These are phyloP conservation scores for Calonectria pseudoreteaudii DNA, from an alignment of 2,329 filamentous ascomycete genomes.

Conservation along the genomic window DNA sequence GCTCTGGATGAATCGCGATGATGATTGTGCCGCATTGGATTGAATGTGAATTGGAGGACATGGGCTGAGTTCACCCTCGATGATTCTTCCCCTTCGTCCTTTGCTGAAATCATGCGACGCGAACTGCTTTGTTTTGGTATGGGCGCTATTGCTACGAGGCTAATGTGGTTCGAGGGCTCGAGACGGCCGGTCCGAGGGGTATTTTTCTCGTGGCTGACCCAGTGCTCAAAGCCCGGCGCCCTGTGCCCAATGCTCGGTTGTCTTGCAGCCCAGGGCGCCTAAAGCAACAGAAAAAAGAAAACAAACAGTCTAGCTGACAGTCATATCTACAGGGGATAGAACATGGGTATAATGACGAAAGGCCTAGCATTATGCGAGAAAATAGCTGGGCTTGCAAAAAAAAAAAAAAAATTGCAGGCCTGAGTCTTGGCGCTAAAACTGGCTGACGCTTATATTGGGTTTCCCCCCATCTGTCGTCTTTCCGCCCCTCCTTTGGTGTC, in stretches of 20 bases:
- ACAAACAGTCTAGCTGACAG: neutral
- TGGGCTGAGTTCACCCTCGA: neutral
- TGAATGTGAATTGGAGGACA: neutral
- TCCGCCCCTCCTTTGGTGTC: neutral
- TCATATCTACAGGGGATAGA: neutral
- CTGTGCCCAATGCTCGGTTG: neutral
- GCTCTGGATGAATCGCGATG: neutral
- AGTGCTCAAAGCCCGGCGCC: neutral
- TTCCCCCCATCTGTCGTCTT: neutral
- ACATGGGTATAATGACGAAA: neutral
- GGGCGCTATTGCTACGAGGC: neutral
- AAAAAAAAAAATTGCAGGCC: neutral
- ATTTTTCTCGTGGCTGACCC: neutral
- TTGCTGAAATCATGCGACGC: neutral
- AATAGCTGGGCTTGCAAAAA: neutral
- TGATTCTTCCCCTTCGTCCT: neutral
- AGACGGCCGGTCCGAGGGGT: neutral
- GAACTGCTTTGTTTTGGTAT: neutral
- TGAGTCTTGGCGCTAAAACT: neutral
- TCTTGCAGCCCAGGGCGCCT: neutral
- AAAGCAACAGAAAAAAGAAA: neutral
- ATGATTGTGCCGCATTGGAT: neutral
- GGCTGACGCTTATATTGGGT: neutral
- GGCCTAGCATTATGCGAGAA: neutral
- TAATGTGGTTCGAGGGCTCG: neutral